Evolutionary conservation across 1,284 basidiomycete species (phyloP).

Genomic region (Sanghuangporus sanghuang): DNA sequence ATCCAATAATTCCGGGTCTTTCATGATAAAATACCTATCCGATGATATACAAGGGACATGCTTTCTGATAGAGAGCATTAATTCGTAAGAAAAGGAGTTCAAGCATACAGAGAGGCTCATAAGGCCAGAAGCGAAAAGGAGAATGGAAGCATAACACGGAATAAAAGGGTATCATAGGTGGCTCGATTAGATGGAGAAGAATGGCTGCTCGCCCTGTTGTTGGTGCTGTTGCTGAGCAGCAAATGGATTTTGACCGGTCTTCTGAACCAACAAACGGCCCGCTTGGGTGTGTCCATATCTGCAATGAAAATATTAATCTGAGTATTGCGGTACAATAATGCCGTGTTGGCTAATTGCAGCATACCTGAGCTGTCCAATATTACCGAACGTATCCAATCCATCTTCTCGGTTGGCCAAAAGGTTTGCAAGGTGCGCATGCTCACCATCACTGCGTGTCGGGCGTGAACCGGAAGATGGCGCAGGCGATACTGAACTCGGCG

Average conservation of each 20-base stretch:
- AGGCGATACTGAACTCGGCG: slow-evolving; percentile 26
- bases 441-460: slow-evolving; percentile 46
- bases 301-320: slow-evolving; percentile 3
- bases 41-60: slow-evolving; percentile 1
- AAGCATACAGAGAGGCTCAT: background rate
- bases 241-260: slow-evolving; percentile 78
- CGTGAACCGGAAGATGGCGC: slow-evolving; percentile 23
- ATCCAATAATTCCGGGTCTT: background rate
- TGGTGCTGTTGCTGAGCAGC: slow-evolving; percentile 51
- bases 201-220: slow-evolving; percentile 65
- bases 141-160: background rate
- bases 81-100: background rate
- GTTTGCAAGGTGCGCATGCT: slow-evolving; percentile 73
- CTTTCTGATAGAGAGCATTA: background rate
- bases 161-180: background rate
- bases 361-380: slow-evolving; percentile 72
- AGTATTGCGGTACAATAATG: slow-evolving; percentile 1
- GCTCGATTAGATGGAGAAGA: slow-evolving; percentile 66
- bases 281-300: slow-evolving; percentile 68
- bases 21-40: background rate
- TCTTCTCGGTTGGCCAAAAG: slow-evolving; percentile 84
- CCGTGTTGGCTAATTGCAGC: slow-evolving; percentile 20
- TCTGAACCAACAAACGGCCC: slow-evolving; percentile 52
- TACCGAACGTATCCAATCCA: slow-evolving; percentile 93
- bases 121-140: background rate